phyloP scores from a whole-genome alignment of 345 rosid genomes.

The Litchi chinensis region DNA sequence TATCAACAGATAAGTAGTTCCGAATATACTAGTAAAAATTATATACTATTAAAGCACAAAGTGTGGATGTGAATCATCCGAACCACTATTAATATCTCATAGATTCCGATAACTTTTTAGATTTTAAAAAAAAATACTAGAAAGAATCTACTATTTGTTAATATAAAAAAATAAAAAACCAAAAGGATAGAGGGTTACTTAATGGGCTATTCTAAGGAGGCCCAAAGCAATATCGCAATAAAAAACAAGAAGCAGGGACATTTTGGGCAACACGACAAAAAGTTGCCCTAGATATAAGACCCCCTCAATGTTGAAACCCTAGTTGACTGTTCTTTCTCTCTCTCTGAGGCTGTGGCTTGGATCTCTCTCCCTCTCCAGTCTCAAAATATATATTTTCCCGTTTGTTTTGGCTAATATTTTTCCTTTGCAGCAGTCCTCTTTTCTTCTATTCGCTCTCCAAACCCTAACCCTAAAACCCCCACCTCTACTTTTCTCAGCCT shows the following conservation, averaged over 20 bases:
- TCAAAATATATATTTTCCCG: conserved; percentile 6
- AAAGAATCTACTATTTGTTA: too few relatives aligned
- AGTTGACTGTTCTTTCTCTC: neutral
- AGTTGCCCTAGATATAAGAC: neutral
- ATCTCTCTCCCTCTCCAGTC: conserved; percentile 3
- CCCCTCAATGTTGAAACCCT: neutral
- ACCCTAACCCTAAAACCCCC: conserved; percentile 45
- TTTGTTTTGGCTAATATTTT: conserved; percentile 37
- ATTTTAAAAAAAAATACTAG: too few relatives aligned
- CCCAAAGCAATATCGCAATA: conserved; percentile 6
- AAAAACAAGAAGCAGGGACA: conserved; percentile 18
- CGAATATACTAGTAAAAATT: too few relatives aligned
- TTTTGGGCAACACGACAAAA: conserved; percentile 1
- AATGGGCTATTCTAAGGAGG: too few relatives aligned
- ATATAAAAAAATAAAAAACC: too few relatives aligned
- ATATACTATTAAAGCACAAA: too few relatives aligned
- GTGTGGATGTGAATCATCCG: too few relatives aligned
- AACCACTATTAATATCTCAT: too few relatives aligned
- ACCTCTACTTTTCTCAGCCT: neutral
- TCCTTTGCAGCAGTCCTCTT: conserved; percentile 39
- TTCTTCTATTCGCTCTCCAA: conserved; percentile 12
- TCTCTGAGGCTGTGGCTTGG: neutral
- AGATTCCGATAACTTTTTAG: too few relatives aligned
- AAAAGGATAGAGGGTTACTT: too few relatives aligned
- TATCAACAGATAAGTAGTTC: too few relatives aligned